Base-by-base conservation (phyloP, 257 asterid genomes). In the Fraxinus americana region DNA sequence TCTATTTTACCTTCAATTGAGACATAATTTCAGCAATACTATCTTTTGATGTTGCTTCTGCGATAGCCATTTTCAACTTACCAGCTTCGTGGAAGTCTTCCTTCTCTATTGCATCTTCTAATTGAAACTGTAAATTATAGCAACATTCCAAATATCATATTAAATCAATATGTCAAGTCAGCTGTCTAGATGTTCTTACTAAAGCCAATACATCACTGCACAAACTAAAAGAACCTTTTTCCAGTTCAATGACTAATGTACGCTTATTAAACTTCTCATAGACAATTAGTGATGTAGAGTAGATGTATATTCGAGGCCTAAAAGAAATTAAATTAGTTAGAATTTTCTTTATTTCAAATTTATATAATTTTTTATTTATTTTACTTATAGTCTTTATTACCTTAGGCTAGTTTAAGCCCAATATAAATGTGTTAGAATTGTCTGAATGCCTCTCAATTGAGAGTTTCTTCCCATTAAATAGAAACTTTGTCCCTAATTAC, bases 71-170 rank as follows among this genome's bases (percentile, higher is more conserved):
- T 83, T 92, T 94, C 82, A 94, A 80, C 81, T 86, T 91, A 80
- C 92, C 91, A 77, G 98, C 98, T 87, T 92, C 98, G 82, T 79
- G 81, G 71, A 92, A 94, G 79, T 94, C 97, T 86, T 94, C 98
- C 79, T 86, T 89, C 87, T 91, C 97, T 77, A 94, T 86, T 35
- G 94, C 97, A 63, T 92, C 99, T 83, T 95, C 99, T 69, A 95
- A 86, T 81, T 95, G 97, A 80, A 95, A 95, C 99, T 95, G 88
- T 50, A 82, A 72, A 69, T 75, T 72, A 69, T 70, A 73, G 70
- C 48, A 78, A 83, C 38, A 75, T 29, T 79, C 45, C 80, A 32
- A 21, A 67, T 74, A 61, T 61, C 57, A 32, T 7, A 4, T 25
- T 63, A 25, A 61, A 38, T 72, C 70, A 13, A 75, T 36, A 74